These are phyloP conservation scores for Rutstroemia sp. DNA, from an alignment of 2,329 filamentous ascomycete genomes.

Conservation along the genomic window DNA sequence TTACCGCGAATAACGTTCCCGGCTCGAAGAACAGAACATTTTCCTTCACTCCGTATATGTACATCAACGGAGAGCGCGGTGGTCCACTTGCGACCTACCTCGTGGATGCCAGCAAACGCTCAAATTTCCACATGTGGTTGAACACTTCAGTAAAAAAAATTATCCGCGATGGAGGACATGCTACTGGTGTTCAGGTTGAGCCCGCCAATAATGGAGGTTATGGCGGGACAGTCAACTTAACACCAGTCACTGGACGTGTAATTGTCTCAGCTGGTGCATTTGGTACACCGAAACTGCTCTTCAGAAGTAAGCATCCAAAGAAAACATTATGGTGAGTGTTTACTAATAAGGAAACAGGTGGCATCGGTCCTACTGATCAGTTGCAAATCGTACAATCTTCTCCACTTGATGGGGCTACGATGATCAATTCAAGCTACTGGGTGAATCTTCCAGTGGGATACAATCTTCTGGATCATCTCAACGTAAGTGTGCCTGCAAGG, in stretches of 20 bases:
- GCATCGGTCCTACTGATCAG: slow-evolving; percentile 43
- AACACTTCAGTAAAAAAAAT: slow-evolving; percentile 61
- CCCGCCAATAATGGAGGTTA: slow-evolving; percentile 45
- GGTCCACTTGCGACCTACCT: slow-evolving; percentile 68
- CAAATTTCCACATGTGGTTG: slow-evolving; percentile 61
- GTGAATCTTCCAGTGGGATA: slow-evolving; percentile 52
- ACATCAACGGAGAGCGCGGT: slow-evolving; percentile 55
- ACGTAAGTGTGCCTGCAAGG: slow-evolving; percentile 20
- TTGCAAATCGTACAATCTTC: slow-evolving; percentile 43
- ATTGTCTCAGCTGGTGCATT: slow-evolving; percentile 63
- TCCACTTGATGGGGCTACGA: slow-evolving; percentile 39
- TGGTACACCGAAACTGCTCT: slow-evolving; percentile 51
- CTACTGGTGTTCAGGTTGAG: slow-evolving; percentile 64
- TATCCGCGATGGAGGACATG: slow-evolving; percentile 52
- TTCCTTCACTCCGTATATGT: slow-evolving; percentile 61
- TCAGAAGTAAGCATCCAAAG: slow-evolving; percentile 41
- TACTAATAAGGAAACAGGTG: slow-evolving; percentile 22
- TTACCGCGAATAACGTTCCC: slow-evolving; percentile 51
- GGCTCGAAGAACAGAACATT: slow-evolving; percentile 59
- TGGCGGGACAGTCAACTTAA: slow-evolving; percentile 53
- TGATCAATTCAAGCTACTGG: slow-evolving; percentile 45
- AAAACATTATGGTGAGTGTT: not conserved
- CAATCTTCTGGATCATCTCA: slow-evolving; percentile 53
- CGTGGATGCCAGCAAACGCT: slow-evolving; percentile 47
- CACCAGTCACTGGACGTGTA: slow-evolving; percentile 52